Percentiles rank a stretch among this genome's conserved stretches.
These are phyloP conservation scores for Mycena capillaripes DNA, from an alignment of 768 basidiomycete species.

Conservation along the genomic window DNA sequence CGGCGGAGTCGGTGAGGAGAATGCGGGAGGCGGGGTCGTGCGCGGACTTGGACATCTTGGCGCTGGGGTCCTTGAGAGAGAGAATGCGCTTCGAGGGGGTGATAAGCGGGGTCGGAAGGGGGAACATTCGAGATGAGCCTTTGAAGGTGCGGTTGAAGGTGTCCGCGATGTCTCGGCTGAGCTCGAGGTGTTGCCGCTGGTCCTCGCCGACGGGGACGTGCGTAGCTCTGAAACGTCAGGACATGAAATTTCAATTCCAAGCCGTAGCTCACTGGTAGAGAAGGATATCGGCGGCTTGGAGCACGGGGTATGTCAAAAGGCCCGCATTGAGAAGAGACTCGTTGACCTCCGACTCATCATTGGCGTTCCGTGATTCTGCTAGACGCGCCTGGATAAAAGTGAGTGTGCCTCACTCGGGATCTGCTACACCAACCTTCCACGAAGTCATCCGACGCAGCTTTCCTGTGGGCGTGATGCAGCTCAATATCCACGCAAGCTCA, in stretches of 20 bases:
- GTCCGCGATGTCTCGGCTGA: conserved; percentile 87
- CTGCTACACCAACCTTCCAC: conserved; percentile 80
- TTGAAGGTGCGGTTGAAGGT: conserved; percentile 83
- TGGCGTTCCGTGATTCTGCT: conserved; percentile 80
- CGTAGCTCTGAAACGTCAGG: conserved; percentile 70
- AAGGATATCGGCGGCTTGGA: conserved; percentile 95
- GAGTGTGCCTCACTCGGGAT: conserved; percentile 6
- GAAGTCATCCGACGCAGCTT: conserved; percentile 93
- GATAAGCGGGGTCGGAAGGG: conserved; percentile 77
- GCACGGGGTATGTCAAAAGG: conserved; percentile 91
- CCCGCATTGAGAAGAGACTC: conserved; percentile 89
- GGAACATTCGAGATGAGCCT: conserved; percentile 67
- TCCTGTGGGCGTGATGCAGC: conserved; percentile 87
- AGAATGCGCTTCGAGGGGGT: conserved; percentile 87
- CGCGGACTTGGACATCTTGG: conserved; percentile 97
- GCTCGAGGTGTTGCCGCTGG: conserved; percentile 94
- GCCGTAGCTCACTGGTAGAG: conserved; percentile 74
- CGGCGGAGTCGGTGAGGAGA: conserved; percentile 81
- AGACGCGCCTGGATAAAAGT: conserved; percentile 72
- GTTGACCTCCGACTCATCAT: conserved; percentile 81
- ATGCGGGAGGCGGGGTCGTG: conserved; percentile 86
- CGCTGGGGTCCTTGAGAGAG: conserved; percentile 85
- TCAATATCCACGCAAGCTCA: conserved; percentile 92
- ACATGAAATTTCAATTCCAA: not conserved
- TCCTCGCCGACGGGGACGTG: conserved; percentile 98